A percentile compares a stretch with the other conserved stretches of the same genome.
Conservation (phyloP, 2,329 filamentous ascomycete species). For the Cordyceps cicadae region DNA sequence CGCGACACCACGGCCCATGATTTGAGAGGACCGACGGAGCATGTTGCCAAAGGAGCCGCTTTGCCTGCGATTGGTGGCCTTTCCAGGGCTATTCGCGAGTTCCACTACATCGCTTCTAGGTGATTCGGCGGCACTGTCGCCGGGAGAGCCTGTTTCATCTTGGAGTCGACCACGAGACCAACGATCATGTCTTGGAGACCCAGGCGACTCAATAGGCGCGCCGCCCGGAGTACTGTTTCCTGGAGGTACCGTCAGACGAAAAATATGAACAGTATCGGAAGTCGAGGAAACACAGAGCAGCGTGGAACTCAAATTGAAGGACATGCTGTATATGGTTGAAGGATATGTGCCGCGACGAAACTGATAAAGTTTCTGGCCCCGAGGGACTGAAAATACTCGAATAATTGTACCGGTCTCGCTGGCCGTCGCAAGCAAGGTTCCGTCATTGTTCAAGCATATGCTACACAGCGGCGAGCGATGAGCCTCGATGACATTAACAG, state of each 20-base stretch:
- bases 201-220: conserved; percentile 29
- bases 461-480: conserved; percentile 86
- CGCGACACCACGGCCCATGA: conserved; percentile 81
- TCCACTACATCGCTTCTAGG: conserved; percentile 42
- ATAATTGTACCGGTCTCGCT: conserved; percentile 98
- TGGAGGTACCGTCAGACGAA: conserved; percentile 59
- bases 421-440: conserved; percentile 83
- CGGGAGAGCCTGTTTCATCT: conserved; percentile 34
- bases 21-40: conserved; percentile 87
- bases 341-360: conserved; percentile 94
- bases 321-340: conserved; percentile 96
- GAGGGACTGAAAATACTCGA: conserved; percentile 85
- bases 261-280: conserved; percentile 94
- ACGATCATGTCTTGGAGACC: conserved; percentile 39
- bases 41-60: conserved; percentile 83
- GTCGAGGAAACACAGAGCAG: conserved; percentile 92
- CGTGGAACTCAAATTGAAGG: conserved; percentile 90
- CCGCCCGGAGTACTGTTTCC: conserved; percentile 28
- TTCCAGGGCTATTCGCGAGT: conserved; percentile 19
- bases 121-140: conserved; percentile 43
- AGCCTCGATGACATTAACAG: conserved; percentile 90
- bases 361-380: conserved; percentile 88
- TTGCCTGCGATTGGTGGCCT: conserved; percentile 33
- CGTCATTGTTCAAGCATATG: conserved; percentile 86
- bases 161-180: conserved; percentile 46